phyloP scores from a whole-genome alignment of 371 early-diverging fungal genomes.

The Nematocida sp. region DNA sequence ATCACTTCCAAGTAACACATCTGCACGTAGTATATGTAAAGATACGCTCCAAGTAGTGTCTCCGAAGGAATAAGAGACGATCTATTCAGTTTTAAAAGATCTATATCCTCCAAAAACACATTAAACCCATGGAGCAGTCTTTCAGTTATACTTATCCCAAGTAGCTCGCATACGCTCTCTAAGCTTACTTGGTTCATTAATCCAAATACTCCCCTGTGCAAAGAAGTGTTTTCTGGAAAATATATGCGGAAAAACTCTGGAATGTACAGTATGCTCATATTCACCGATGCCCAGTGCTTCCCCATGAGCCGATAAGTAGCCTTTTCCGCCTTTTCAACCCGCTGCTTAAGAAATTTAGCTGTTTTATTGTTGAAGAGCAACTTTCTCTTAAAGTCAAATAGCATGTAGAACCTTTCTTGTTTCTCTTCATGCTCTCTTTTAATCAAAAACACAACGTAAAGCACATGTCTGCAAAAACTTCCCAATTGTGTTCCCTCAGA shows the following conservation, averaged over 20 bases:
- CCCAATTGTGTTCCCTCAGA: no score
- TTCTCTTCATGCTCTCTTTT: slow-evolving; percentile 41
- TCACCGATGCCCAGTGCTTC: background rate
- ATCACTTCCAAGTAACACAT: background rate
- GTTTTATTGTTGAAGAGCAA: background rate
- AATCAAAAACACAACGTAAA: slow-evolving; percentile 16
- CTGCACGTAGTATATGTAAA: background rate
- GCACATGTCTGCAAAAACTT: background rate
- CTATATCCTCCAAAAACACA: slow-evolving; percentile 14
- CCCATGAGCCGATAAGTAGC: background rate
- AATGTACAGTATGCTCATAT: background rate
- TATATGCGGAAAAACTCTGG: background rate
- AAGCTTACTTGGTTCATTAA: background rate
- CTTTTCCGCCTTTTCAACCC: background rate
- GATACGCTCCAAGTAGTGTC: background rate
- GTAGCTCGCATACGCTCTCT: background rate
- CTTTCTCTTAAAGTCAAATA: slow-evolving; percentile 27
- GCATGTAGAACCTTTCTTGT: background rate
- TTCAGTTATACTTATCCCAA: slow-evolving; percentile 31
- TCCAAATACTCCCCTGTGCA: background rate
- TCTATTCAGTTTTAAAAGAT: background rate
- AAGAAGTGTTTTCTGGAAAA: background rate
- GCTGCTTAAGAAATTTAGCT: background rate
- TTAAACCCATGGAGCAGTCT: background rate
- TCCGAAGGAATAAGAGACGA: slow-evolving; percentile 1